Conservation (phyloP, 805 yeast species). For the Scheffersomyces ergatensis region DNA sequence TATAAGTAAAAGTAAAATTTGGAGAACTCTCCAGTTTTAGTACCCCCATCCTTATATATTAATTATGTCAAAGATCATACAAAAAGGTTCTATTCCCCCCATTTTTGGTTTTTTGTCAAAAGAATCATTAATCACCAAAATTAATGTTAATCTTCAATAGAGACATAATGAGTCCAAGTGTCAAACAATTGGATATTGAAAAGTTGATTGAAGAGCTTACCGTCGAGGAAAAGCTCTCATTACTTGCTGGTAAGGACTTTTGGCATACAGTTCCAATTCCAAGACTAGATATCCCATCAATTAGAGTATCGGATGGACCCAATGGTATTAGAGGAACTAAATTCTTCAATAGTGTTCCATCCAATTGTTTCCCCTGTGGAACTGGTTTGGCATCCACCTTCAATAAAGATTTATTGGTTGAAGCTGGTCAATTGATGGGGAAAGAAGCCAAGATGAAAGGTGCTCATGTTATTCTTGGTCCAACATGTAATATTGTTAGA, state of each 20-base stretch:
- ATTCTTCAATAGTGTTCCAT: constrained; percentile 49
- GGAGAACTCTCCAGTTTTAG: neutral
- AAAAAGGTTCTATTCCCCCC: neutral
- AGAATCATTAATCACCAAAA: neutral
- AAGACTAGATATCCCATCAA: constrained; percentile 42
- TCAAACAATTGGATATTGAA: constrained; percentile 24
- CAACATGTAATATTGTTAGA: constrained; percentile 51
- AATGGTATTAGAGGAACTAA: constrained; percentile 64
- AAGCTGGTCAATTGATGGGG: constrained; percentile 54
- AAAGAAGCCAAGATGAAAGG: constrained; percentile 53
- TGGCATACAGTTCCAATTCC: constrained; percentile 49
- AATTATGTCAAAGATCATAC: too few relatives aligned
- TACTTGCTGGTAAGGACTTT: constrained; percentile 40
- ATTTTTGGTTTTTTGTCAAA: too few relatives aligned
- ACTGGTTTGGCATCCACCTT: constrained; percentile 59
- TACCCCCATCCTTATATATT: neutral
- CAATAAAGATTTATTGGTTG: constrained; percentile 44
- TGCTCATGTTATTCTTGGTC: constrained; percentile 39
- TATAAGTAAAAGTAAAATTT: neutral
- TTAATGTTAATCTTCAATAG: neutral
- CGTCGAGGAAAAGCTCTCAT: constrained; percentile 29
- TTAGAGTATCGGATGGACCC: constrained; percentile 58
- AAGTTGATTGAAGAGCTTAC: constrained; percentile 24
- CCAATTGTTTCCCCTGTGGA: constrained; percentile 63
- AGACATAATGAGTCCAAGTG: neutral